Evolutionary conservation across 2,329 filamentous ascomycete genomes (phyloP), one percentile per base, ranked within the genome.

Genomic region (Hymenotorrendiella dingleyae): DNA sequence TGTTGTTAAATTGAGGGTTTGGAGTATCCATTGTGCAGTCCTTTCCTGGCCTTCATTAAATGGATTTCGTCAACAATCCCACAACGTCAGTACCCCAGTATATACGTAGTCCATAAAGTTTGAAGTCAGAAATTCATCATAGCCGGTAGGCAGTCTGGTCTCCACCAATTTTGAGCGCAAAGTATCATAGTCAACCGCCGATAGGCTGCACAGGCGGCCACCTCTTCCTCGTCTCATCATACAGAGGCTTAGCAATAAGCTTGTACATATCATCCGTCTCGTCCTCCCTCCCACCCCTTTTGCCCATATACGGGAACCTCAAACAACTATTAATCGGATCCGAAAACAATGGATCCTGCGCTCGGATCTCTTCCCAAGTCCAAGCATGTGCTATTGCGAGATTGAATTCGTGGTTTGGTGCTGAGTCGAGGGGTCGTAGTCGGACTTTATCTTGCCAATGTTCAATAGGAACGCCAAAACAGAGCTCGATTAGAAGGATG

Each of bases 401-500:
- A n/a, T 22, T 22, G 33, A 22, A 36, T 36, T 23, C 20, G 19
- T 36, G 33, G 20, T n/a, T 24, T 4, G 21, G 21, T 36, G 20
- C 33, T 11, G 33, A n/a, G 4, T 10, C 21, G n/a, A 21, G 12
- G 2, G 33, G 33, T 16, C 19, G 19, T 10, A 36, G 22, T 21
- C 27, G 27, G 11, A 32, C 37, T 16, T 40, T 32, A 12, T 40
- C 3, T 32, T 29, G 26, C 27, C 26, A 30, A n/a, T 40, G 29
- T 23, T 32, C 26, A 16, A 46, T 36, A 12, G 33, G 39, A 7
- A 16, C 29, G n/a, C 40, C 32, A 27, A 46, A 43, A 21, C 39
- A 46, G 29, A 46, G 43, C 30, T 43, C 40, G 5, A 46, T 21
- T 16, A 46, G 23, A 9, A 46, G 34, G 8, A 46, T 43, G 12